Conservation (phyloP, 2,329 filamentous ascomycete species). For the Pleomassaria siparia region DNA sequence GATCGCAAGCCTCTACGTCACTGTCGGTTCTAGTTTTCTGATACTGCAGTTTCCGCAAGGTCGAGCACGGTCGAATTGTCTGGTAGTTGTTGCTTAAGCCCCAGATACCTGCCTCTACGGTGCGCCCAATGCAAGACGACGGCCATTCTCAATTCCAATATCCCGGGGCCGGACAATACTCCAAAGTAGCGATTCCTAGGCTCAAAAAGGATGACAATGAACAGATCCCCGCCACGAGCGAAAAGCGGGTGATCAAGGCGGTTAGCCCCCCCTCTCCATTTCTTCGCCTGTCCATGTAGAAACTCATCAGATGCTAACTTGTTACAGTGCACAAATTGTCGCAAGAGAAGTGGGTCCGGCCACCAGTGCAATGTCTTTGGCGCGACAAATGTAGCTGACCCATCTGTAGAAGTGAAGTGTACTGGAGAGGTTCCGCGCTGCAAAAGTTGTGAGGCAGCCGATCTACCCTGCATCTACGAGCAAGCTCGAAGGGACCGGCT, state of each 20-base stretch:
- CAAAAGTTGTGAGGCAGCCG: conserved; percentile 29
- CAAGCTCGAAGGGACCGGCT: conserved; percentile 36
- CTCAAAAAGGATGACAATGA: not conserved
- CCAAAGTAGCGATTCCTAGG: conserved; percentile 4
- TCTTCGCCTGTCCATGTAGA: not conserved
- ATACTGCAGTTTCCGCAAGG: not conserved
- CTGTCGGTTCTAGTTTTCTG: not conserved
- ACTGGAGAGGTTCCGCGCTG: conserved; percentile 36
- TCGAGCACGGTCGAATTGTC: not conserved
- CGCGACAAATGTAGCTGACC: conserved; percentile 2
- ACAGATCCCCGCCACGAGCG: not conserved
- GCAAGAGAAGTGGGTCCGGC: conserved; percentile 22
- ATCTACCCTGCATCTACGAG: conserved; percentile 33
- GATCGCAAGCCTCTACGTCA: not conserved
- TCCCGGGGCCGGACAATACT: not conserved
- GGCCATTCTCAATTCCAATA: not conserved
- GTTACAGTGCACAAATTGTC: conserved; percentile 18
- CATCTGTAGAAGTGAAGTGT: conserved; percentile 36
- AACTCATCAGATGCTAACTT: conserved; percentile 1
- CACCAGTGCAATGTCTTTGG: not conserved
- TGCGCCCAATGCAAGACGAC: not conserved
- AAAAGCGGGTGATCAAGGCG: conserved; percentile 16
- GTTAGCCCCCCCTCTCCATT: conserved; percentile 6
- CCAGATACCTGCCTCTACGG: not conserved
- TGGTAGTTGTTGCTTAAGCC: not conserved